Evolutionary conservation across 176 grass and related monocot species (phyloP), one percentile per base, ranked within the genome.

Genomic region (Carex parvula): DNA sequence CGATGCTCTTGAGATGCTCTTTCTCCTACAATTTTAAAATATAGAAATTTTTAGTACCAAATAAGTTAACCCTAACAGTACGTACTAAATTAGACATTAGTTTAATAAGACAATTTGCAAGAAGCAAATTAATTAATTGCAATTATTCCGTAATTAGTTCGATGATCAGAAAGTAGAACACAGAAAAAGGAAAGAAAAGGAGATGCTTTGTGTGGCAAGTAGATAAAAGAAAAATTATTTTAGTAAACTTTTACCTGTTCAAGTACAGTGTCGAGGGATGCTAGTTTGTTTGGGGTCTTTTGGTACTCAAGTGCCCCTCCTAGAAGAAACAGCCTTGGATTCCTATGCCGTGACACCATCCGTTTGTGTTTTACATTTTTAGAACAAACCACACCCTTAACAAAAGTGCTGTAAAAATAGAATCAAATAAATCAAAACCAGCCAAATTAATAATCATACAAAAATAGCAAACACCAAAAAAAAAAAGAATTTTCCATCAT

Each of bases 351-450:
- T 33, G 96, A 93, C 32, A 95, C 83, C 96, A 99, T 99, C 11
- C 93, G 89, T 90, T 99, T 99, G 86, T 95, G 96, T 81, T 95
- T 99, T 85, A 99, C 91, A 90, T 99, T 99, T 89, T 99, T 99
- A 79, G 93, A 92, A 88, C 96, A 99, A 84, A 99, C 96, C 78
- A 99, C 89, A 41, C 96, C 96, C 76, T 89, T 99, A 83, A 99
- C 84, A 79, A 99, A 93, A 79, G 85, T 79, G 80, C 96, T 99
- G 88, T 50, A 57, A 85, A 87, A 33, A 90, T 59, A 92, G 84
- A 80, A 87, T 55, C 44, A 91, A 46, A 50, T 75, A 39, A 88
- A 95, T 88, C 91, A 87, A 85, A 68, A 75, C 75, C 56, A 54
- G n/a, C 17, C 17, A 68, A 83, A 69, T 68, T 48, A 48, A 48